Base-by-base conservation (phyloP, 139 green algal species). In the Chlorella sorokiniana region DNA sequence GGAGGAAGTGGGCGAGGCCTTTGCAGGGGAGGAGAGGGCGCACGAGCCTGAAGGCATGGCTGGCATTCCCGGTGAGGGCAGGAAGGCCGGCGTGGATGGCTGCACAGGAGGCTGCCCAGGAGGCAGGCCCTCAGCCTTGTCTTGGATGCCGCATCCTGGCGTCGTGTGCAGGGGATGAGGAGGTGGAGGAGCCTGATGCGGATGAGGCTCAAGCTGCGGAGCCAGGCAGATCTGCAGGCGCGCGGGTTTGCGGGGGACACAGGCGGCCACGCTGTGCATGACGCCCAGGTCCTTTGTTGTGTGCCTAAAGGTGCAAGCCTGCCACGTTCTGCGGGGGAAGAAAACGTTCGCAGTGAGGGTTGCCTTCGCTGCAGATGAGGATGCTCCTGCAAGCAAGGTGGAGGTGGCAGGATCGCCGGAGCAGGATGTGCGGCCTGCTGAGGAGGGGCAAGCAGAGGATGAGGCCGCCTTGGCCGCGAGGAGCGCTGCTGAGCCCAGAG, bases 121-220 rank as follows among this genome's bases (percentile, higher is more conserved):
- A n/a, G n/a, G n/a, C n/a, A n/a, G n/a, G n/a, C n/a, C n/a, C n/a
- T n/a, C n/a, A n/a, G n/a, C n/a, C n/a, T n/a, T n/a, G n/a, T n/a
- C n/a, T n/a, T n/a, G n/a, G n/a, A n/a, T n/a, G n/a, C 31, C 11
- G n/a, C 35, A 42, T 9, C 64, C 31, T 31, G 7, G n/a, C 33
- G 9, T 63, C 2, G 33, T 25, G 27, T 81, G 76, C 76, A 73
- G 76, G 2, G 31, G 76, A 72, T 29, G 76, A 72, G 61, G 76
- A 81, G 61, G 76, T 73, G 61, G 61, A 81, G 76, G 76, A 41
- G 48, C 73, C 69, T 29, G 76, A 59, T 35, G 76, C 61, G 11
- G 44, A 84, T 38, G 9, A 74, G 78, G 45, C 63, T 10, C 25
- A 79, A 38, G 73, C 69, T 35, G 73, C 78, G 54, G n/a, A 38